Evolutionary conservation across 2,329 filamentous ascomycete species (phyloP).

Genomic region (Dichotomopilus funicola): DNA sequence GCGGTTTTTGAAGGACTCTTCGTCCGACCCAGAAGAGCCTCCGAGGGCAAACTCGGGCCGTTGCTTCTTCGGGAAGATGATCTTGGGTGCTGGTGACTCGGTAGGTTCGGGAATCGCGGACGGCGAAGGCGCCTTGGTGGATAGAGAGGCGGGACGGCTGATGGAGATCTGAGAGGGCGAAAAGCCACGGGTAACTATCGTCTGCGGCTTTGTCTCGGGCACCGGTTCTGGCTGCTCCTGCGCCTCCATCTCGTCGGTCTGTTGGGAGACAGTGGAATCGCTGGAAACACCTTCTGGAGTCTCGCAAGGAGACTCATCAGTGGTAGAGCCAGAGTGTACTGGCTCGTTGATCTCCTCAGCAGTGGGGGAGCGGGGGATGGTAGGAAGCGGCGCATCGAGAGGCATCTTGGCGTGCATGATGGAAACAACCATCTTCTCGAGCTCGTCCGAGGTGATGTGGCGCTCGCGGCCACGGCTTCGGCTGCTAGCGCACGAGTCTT

Average conservation of each 20-base stretch:
- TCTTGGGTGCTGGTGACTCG: slow-evolving; percentile 53
- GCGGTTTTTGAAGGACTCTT: slow-evolving; percentile 63
- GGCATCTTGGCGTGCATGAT: slow-evolving; percentile 84
- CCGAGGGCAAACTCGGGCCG: slow-evolving; percentile 65
- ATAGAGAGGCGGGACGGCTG: slow-evolving; percentile 40
- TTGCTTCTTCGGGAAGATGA: slow-evolving; percentile 59
- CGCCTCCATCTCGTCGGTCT: slow-evolving; percentile 11
- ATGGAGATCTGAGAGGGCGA: slow-evolving; percentile 63
- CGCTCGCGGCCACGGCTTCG: slow-evolving; percentile 70
- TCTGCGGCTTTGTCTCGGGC: slow-evolving; percentile 45
- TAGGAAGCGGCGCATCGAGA: slow-evolving; percentile 49
- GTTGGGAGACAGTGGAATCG: slow-evolving; percentile 31
- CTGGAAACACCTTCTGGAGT: slow-evolving; percentile 53
- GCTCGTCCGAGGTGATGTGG: slow-evolving; percentile 85
- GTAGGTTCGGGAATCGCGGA: slow-evolving; percentile 57
- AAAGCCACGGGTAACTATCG: slow-evolving; percentile 78
- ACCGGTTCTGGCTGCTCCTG: slow-evolving; percentile 40
- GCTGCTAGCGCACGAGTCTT: slow-evolving; percentile 64
- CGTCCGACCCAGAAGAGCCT: slow-evolving; percentile 67
- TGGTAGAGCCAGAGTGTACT: slow-evolving; percentile 38
- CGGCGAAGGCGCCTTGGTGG: slow-evolving; percentile 43
- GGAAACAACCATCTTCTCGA: slow-evolving; percentile 89
- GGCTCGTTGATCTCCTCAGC: slow-evolving; percentile 35
- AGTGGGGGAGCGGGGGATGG: slow-evolving; percentile 36
- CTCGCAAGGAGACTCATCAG: slow-evolving; percentile 47